Evolutionary conservation across 306 rosid genomes (phyloP).

Genomic region (Phaseolus lunatus): DNA sequence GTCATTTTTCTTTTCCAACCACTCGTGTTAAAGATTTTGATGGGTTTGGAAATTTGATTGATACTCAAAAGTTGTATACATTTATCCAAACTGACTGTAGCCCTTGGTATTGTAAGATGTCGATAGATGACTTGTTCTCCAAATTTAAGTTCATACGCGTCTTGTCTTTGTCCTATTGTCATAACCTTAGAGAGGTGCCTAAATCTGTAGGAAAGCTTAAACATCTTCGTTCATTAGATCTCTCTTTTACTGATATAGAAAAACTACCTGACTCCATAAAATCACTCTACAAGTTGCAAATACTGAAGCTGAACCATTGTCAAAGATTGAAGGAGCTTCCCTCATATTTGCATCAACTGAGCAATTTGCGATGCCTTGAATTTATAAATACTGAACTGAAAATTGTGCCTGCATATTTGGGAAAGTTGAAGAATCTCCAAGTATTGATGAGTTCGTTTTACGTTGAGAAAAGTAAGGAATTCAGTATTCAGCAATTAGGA

Average conservation of each 20-base stretch:
- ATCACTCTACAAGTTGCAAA: neutral
- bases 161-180: too few relatives aligned
- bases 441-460: slow-evolving; percentile 12
- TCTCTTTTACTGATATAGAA: neutral
- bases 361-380: neutral
- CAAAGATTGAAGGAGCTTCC: neutral
- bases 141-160: too few relatives aligned
- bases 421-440: slow-evolving; percentile 14
- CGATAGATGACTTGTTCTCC: too few relatives aligned
- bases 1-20: neutral
- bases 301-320: neutral
- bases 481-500: neutral
- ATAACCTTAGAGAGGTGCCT: too few relatives aligned
- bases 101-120: too few relatives aligned
- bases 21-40: too few relatives aligned
- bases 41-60: too few relatives aligned
- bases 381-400: neutral
- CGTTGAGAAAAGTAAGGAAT: neutral
- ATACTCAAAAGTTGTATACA: too few relatives aligned
- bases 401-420: neutral
- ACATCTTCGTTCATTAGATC: too few relatives aligned
- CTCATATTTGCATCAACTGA: slow-evolving; percentile 9
- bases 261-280: slow-evolving; percentile 13
- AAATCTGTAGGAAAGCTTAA: too few relatives aligned
- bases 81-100: too few relatives aligned